These are phyloP conservation scores for Candida argentea DNA, from an alignment of 805 yeast genomes.

Conservation along the genomic window DNA sequence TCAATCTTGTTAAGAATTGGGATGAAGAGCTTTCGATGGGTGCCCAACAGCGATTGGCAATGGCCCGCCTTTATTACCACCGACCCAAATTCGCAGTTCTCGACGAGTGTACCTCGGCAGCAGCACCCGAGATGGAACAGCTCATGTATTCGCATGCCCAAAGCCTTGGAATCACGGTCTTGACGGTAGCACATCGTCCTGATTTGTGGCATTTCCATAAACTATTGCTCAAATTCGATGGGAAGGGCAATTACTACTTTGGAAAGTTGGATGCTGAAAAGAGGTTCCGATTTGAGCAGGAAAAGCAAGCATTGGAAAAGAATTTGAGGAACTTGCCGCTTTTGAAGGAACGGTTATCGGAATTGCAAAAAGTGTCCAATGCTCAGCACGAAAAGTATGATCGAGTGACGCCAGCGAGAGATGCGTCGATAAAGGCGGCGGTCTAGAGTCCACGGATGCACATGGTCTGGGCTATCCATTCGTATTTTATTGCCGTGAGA, in stretches of 20 bases:
- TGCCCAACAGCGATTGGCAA: constrained; percentile 86
- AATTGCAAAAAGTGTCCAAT: constrained; percentile 44
- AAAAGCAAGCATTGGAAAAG: constrained; percentile 60
- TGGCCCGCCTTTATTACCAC: constrained; percentile 88
- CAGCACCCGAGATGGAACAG: constrained; percentile 83
- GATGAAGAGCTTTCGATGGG: constrained; percentile 82
- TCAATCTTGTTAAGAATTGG: constrained; percentile 67
- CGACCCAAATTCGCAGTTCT: constrained; percentile 87
- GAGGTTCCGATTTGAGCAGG: constrained; percentile 69
- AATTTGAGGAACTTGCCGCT: constrained; percentile 60
- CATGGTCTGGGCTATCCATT: too few species aligned
- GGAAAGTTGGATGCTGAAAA: constrained; percentile 60
- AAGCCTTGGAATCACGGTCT: constrained; percentile 63
- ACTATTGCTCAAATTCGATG: constrained; percentile 73
- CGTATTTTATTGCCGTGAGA: too few species aligned
- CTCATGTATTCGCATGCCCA: constrained; percentile 82
- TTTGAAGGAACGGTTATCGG: constrained; percentile 55
- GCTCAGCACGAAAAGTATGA: constrained; percentile 23
- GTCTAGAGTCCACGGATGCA: background rate
- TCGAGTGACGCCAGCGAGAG: too few species aligned
- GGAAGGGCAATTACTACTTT: constrained; percentile 60
- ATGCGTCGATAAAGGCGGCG: background rate
- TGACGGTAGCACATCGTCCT: constrained; percentile 89
- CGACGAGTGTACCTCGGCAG: constrained; percentile 94
- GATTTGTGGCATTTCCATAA: constrained; percentile 90